Percentiles rank a stretch among this genome's conserved stretches.
Evolutionary conservation across 1,284 basidiomycete species (phyloP).

Genomic region (Coniferiporia sulphurascens): DNA sequence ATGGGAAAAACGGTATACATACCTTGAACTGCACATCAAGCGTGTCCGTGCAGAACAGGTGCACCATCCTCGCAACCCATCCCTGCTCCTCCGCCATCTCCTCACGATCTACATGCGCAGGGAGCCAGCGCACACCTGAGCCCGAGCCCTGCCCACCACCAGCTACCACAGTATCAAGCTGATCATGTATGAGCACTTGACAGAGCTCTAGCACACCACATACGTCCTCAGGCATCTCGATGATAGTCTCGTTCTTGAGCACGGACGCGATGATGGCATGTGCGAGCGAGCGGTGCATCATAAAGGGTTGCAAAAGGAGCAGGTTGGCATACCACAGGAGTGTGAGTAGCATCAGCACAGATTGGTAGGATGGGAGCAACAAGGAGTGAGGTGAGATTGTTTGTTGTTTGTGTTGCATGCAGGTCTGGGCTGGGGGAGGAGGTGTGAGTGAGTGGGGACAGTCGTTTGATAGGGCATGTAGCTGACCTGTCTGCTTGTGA

Average conservation of each 20-base stretch:
- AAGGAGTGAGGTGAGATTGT: conserved; percentile 85
- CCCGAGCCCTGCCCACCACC: conserved; percentile 35
- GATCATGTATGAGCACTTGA: conserved; percentile 86
- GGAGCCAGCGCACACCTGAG: conserved; percentile 33
- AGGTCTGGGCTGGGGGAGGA: conserved; percentile 65
- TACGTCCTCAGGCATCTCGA: conserved; percentile 88
- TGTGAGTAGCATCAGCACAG: conserved; percentile 88
- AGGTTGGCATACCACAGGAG: conserved; percentile 84
- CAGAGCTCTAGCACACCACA: no score
- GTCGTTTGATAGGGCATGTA: no score
- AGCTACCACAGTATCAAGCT: conserved; percentile 59
- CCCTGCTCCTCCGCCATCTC: no score
- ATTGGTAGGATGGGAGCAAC: conserved; percentile 90
- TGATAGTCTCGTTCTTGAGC: conserved; percentile 90
- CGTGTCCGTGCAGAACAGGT: no score
- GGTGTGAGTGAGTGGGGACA: no score
- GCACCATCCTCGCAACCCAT: no score
- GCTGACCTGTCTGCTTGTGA: conserved; percentile 77
- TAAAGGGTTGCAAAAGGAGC: conserved; percentile 79
- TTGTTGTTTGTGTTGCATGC: conserved; percentile 79
- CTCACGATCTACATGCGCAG: conserved; percentile 63
- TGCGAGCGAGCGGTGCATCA: no score
- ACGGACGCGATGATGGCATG: conserved; percentile 90
- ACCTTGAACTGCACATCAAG: no score
- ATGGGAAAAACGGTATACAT: conserved; percentile 22